These are phyloP conservation scores for Codiaeum variegatum DNA, from an alignment of 441 rosid genomes.

Conservation along the genomic window DNA sequence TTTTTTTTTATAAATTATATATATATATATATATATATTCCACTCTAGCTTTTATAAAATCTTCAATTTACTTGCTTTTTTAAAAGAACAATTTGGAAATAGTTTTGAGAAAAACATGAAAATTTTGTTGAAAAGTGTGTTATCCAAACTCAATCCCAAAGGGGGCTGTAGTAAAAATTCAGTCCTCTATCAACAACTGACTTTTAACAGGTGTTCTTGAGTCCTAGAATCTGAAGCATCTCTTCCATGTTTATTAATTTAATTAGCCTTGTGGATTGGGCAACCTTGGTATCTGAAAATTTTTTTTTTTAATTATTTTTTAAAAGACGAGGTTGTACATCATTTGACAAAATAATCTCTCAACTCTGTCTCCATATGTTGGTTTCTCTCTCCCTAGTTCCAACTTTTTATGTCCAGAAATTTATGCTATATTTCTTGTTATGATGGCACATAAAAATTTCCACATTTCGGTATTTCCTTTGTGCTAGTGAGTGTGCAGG, in stretches of 20 bases:
- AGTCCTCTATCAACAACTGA: not conserved
- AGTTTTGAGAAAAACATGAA: too few relatives aligned
- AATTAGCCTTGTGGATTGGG: not conserved
- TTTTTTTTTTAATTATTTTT: not conserved
- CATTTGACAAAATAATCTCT: not conserved
- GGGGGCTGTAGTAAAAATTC: not conserved
- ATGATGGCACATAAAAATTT: not conserved
- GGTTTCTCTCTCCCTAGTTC: not conserved
- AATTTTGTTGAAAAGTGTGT: too few relatives aligned
- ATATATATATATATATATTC: too few relatives aligned
- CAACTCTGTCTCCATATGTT: not conserved
- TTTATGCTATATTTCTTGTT: not conserved
- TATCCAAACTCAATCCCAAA: too few relatives aligned
- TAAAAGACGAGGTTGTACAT: not conserved
- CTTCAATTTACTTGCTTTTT: too few relatives aligned
- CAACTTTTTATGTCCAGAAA: not conserved
- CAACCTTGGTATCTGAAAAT: not conserved
- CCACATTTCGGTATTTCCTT: constrained; percentile 12
- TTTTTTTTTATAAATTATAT: too few relatives aligned
- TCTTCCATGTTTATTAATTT: not conserved
- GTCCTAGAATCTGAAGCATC: constrained; percentile 1
- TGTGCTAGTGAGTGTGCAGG: constrained; percentile 11
- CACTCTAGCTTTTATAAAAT: too few relatives aligned
- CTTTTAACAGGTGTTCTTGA: not conserved
- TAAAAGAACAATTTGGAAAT: too few relatives aligned